Conservation (phyloP, 805 yeast species). For the Debaryomyces maramus region DNA sequence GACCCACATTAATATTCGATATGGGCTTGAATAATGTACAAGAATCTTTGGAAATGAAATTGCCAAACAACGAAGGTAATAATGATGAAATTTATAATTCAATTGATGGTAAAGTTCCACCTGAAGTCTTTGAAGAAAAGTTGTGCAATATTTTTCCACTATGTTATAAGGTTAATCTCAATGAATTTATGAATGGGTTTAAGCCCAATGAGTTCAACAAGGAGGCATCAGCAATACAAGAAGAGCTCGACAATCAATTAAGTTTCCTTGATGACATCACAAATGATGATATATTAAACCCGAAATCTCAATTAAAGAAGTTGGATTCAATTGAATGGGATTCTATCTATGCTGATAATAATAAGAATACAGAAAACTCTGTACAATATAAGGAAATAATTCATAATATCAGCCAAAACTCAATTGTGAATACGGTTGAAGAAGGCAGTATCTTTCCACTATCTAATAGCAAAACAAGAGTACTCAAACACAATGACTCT, state of each 20-base stretch:
- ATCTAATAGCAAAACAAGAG: constrained; percentile 26
- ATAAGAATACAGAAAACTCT: constrained; percentile 18
- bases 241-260: constrained; percentile 28
- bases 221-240: constrained; percentile 5
- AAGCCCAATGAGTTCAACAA: constrained; percentile 11
- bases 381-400: constrained; percentile 20
- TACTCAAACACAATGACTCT: constrained; percentile 32
- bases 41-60: constrained; percentile 7
- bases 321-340: constrained; percentile 37
- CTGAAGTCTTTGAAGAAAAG: constrained; percentile 14
- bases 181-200: constrained; percentile 32
- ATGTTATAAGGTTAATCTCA: constrained; percentile 31
- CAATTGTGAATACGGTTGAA: constrained; percentile 8
- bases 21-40: constrained; percentile 23
- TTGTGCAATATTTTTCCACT: constrained; percentile 31
- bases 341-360: constrained; percentile 19
- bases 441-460: constrained; percentile 26
- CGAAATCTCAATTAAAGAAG: constrained; percentile 20
- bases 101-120: constrained; percentile 16
- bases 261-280: constrained; percentile 40
- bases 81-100: constrained; percentile 7
- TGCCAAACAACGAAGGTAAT: constrained; percentile 9
- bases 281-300: constrained; percentile 30
- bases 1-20: constrained; percentile 42
- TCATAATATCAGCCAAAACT: constrained; percentile 12